Base-by-base conservation (phyloP, 176 grass and related monocot genomes). In the Aechmea fasciata region DNA sequence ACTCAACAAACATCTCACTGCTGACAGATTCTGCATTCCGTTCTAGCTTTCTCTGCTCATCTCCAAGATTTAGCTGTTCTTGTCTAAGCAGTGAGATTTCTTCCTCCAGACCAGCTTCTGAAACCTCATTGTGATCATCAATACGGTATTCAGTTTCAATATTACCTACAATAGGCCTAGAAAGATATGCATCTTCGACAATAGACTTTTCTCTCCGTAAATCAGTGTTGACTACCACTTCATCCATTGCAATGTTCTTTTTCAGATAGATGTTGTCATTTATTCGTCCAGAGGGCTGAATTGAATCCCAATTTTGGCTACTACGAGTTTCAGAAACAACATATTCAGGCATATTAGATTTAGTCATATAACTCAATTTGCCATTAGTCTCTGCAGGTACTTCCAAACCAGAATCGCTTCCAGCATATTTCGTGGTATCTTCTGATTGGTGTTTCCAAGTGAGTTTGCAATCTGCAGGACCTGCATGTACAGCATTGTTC, bases 1-100 rank as follows among this genome's bases (percentile, higher is more conserved):
- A 97, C 76, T 97, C 93, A 9, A 84, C 81, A 82, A 92, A 97
- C 93, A 96, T 96, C 71, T 96, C 93, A 72, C 79, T 92, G 86
- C 79, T 96, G 74, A 87, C 83, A 74, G 93, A 86, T 67, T 96
- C 92, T 33, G 88, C 93, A 81, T 92, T 85, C 33, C 89, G 87
- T 79, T 92, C 89, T 76, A 92, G 79, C 54, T 87, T 92, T 66
- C 84, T 78, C 69, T 81, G 87, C 71, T 92, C 81, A 83, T 97
- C 75, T 61, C 93, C 93, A 66, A 97, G 88, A 78, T 92, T 52
- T 74, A 68, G 10, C 72, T 86, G 85, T 79, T 97, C 93, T 80
- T 83, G 83, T 82, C 81, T 87, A 68, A 97, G 84, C 72, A 81
- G 65, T 64, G 86, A 97, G 52, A 97, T 72, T 76, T 97, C 86